Conservation (phyloP, 768 basidiomycete genomes). For the Heimioporus sp. region DNA sequence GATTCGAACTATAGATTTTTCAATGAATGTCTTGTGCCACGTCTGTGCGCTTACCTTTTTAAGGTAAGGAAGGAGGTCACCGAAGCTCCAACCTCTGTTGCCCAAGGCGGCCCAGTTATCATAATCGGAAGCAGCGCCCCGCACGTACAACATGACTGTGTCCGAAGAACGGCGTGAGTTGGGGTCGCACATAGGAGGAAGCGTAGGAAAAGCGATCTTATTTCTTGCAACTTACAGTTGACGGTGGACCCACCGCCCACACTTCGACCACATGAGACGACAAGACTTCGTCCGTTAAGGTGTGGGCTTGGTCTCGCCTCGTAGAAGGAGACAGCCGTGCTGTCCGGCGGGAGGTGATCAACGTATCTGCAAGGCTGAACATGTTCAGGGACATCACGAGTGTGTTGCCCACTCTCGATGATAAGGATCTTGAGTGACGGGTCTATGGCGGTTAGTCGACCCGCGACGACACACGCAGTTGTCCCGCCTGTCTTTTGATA, state of each 20-base stretch:
- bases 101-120: slow-evolving; percentile 54
- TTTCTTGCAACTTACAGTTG: slow-evolving; percentile 43
- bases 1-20: slow-evolving; percentile 45
- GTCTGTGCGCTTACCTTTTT: slow-evolving; percentile 43
- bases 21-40: slow-evolving; percentile 20
- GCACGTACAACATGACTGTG: slow-evolving; percentile 50
- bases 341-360: slow-evolving; percentile 37
- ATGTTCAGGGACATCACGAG: slow-evolving; percentile 44
- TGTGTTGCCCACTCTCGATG: slow-evolving; percentile 57
- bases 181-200: background rate
- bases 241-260: slow-evolving; percentile 64
- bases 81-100: slow-evolving; percentile 62
- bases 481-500: slow-evolving; percentile 39
- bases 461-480: slow-evolving; percentile 51
- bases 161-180: background rate
- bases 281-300: slow-evolving; percentile 41
- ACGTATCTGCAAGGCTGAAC: slow-evolving; percentile 54
- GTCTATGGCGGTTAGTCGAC: slow-evolving; percentile 51
- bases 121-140: slow-evolving; percentile 61
- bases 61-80: slow-evolving; percentile 54
- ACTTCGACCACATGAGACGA: slow-evolving; percentile 47
- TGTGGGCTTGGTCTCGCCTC: slow-evolving; percentile 38
- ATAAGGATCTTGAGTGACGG: slow-evolving; percentile 56
- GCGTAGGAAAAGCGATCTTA: no score
- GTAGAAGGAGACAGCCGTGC: slow-evolving; percentile 46